Conservation (phyloP, 495 filamentous ascomycete genomes). For the Tuber indicum region DNA sequence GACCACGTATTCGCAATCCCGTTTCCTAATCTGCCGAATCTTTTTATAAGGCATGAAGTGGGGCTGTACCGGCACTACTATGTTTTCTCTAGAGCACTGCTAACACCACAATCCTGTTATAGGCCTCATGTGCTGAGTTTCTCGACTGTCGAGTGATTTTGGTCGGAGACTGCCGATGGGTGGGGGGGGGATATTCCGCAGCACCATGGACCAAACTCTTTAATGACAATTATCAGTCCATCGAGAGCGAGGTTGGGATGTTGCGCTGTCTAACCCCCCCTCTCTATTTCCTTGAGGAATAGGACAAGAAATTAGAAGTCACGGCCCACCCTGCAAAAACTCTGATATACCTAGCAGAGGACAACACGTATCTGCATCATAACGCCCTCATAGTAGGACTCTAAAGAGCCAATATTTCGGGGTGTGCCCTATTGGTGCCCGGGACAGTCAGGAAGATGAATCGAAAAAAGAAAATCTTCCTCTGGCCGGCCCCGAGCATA, state of each 20-base stretch:
- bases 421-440: background rate
- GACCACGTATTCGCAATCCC: background rate
- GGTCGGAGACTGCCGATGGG: background rate
- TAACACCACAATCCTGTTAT: background rate
- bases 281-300: background rate
- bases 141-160: background rate
- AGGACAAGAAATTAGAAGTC: background rate
- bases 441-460: background rate
- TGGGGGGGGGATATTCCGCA: background rate
- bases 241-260: background rate
- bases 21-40: background rate
- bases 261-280: background rate
- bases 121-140: background rate
- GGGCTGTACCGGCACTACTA: background rate
- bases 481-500: background rate
- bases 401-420: background rate
- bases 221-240: background rate
- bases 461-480: background rate
- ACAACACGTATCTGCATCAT: background rate
- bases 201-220: background rate
- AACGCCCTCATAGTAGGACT: background rate
- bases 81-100: background rate
- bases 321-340: background rate
- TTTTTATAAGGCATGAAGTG: background rate
- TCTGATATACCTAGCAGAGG: background rate